phyloP scores from a whole-genome alignment of 495 filamentous ascomycete species.

The Polyplosphaeria fusca region DNA sequence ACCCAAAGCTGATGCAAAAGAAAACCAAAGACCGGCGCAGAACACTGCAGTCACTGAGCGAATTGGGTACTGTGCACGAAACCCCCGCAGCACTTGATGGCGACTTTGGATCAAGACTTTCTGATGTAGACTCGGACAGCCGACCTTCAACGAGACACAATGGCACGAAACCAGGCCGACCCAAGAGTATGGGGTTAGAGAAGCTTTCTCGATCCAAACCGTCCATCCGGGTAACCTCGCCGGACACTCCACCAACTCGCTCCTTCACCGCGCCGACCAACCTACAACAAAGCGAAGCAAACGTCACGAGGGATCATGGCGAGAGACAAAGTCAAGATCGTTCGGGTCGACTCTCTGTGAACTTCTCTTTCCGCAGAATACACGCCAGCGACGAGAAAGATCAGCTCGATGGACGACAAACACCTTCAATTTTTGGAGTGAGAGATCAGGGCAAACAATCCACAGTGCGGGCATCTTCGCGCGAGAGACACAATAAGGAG shows the following conservation, averaged over 20 bases:
- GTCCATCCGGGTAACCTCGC: neutral
- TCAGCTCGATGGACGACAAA: too few species aligned
- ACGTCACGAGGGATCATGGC: neutral
- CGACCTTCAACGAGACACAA: neutral
- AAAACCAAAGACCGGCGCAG: too few species aligned
- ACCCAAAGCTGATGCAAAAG: too few species aligned
- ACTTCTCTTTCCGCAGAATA: neutral
- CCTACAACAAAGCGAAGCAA: neutral
- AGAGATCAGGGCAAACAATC: neutral
- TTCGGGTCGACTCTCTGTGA: slow-evolving; percentile 1
- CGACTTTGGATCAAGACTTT: too few species aligned
- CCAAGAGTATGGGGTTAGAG: neutral
- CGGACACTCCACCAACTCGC: neutral
- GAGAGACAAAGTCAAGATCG: too few species aligned
- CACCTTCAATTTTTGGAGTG: too few species aligned
- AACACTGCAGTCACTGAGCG: too few species aligned
- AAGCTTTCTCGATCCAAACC: neutral
- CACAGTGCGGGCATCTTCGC: neutral
- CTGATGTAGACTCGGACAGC: too few species aligned
- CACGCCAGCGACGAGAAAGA: neutral
- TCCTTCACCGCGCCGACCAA: neutral
- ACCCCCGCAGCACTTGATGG: too few species aligned
- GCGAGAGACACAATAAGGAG: neutral
- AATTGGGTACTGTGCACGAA: too few species aligned
- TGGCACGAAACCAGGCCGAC: neutral